A percentile compares a stretch with the other conserved stretches of the same genome.
These are phyloP conservation scores for Sinapis alba DNA, from an alignment of 441 rosid species.

Conservation along the genomic window DNA sequence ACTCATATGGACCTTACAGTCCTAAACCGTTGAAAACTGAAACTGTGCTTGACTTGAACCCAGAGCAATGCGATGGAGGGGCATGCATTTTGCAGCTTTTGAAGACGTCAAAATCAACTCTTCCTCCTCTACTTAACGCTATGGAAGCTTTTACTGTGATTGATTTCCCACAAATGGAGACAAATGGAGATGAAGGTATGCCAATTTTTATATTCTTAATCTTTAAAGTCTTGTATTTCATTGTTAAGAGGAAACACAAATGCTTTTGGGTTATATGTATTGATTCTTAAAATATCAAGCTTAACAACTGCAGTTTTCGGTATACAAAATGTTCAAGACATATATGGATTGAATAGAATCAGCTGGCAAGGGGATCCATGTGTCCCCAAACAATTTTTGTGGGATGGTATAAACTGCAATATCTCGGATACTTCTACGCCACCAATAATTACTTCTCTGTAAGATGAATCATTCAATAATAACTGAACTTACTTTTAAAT, in stretches of 20 bases:
- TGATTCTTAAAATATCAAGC: not conserved
- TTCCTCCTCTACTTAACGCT: slow-evolving; percentile 49
- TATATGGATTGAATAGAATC: slow-evolving; percentile 27
- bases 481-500: too few relatives aligned
- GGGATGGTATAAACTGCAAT: slow-evolving; percentile 50
- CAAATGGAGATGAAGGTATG: slow-evolving; percentile 47
- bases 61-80: not conserved
- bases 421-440: slow-evolving; percentile 2
- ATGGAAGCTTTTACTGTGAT: slow-evolving; percentile 34
- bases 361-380: slow-evolving; percentile 60
- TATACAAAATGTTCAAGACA: slow-evolving; percentile 23
- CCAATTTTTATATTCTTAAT: not conserved
- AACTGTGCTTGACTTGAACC: not conserved
- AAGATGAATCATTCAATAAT: too few relatives aligned
- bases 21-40: slow-evolving; percentile 11
- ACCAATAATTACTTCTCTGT: slow-evolving; percentile 44
- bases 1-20: slow-evolving; percentile 26
- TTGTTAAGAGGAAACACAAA: too few relatives aligned
- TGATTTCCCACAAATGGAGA: slow-evolving; percentile 38
- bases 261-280: not conserved
- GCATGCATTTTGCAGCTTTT: slow-evolving; percentile 20
- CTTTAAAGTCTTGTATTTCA: not conserved
- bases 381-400: slow-evolving; percentile 31
- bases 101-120: slow-evolving; percentile 37
- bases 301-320: slow-evolving; percentile 5